Evolutionary conservation across 495 filamentous ascomycete genomes (phyloP).

Genomic region (Barbatosphaeria neglecta): DNA sequence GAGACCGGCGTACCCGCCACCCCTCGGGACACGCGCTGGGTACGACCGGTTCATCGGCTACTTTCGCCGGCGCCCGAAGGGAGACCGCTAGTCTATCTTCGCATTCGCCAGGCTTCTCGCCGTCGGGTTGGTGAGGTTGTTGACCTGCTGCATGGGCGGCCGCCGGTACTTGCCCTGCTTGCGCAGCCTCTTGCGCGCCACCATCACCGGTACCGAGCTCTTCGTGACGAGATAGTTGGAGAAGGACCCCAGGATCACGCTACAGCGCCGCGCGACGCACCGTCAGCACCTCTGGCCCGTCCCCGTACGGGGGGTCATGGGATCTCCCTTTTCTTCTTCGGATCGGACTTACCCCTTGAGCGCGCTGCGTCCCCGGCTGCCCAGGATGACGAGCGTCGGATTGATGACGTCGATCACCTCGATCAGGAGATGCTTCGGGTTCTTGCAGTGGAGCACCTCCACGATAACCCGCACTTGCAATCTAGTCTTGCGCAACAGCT

Average conservation of each 20-base stretch:
- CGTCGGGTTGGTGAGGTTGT: slow-evolving; percentile 55
- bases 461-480: slow-evolving; percentile 85
- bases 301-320: no score
- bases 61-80: background rate
- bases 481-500: slow-evolving; percentile 75
- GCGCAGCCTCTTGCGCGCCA: slow-evolving; percentile 67
- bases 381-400: slow-evolving; percentile 88
- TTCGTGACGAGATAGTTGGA: slow-evolving; percentile 95
- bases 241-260: slow-evolving; percentile 87
- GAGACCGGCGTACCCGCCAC: no score
- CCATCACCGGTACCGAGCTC: slow-evolving; percentile 92
- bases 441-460: slow-evolving; percentile 97
- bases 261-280: slow-evolving; percentile 16
- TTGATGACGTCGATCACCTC: slow-evolving; percentile 85
- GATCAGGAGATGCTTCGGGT: slow-evolving; percentile 71
- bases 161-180: slow-evolving; percentile 61
- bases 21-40: no score
- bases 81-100: slow-evolving; percentile 55
- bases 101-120: slow-evolving; percentile 52
- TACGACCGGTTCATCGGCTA: no score
- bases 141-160: slow-evolving; percentile 50
- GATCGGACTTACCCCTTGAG: slow-evolving; percentile 70
- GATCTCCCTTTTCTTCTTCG: no score
- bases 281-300: slow-evolving; percentile 1
- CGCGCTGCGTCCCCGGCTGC: slow-evolving; percentile 78